Conservation (phyloP, 1,284 basidiomycete genomes). For the Leccinum subfulvum region DNA sequence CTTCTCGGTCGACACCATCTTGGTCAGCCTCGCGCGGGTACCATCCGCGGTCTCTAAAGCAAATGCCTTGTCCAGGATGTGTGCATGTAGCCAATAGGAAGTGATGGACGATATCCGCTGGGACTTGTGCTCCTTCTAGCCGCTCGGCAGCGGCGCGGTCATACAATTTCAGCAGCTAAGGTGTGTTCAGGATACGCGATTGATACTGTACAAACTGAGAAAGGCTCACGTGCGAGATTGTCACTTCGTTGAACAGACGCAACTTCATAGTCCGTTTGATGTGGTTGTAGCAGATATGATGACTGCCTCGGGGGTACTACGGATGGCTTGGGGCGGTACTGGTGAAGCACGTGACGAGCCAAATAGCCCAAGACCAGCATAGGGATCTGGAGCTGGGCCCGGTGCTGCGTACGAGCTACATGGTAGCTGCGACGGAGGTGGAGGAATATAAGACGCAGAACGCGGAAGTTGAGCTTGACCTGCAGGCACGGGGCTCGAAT, state of each 20-base stretch:
- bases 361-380: too few species aligned
- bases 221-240: conserved; percentile 55
- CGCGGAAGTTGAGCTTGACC: too few species aligned
- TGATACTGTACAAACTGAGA: background rate
- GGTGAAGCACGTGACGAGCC: too few species aligned
- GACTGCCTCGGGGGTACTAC: too few species aligned
- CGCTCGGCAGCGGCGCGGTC: conserved; percentile 55
- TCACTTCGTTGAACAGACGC: conserved; percentile 61
- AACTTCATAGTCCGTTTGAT: conserved; percentile 69
- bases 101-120: conserved; percentile 83
- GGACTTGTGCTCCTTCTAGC: conserved; percentile 49
- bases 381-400: too few species aligned
- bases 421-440: too few species aligned
- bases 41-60: conserved; percentile 90
- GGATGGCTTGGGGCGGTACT: too few species aligned
- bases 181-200: background rate
- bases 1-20: conserved; percentile 21
- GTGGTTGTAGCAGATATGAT: too few species aligned
- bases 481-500: too few species aligned
- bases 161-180: conserved; percentile 68
- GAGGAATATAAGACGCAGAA: too few species aligned
- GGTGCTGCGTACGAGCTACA: too few species aligned
- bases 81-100: conserved; percentile 88
- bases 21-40: conserved; percentile 66
- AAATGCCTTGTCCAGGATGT: conserved; percentile 80